These are phyloP conservation scores for Russula foetens DNA, from an alignment of 768 basidiomycete genomes.

Conservation along the genomic window DNA sequence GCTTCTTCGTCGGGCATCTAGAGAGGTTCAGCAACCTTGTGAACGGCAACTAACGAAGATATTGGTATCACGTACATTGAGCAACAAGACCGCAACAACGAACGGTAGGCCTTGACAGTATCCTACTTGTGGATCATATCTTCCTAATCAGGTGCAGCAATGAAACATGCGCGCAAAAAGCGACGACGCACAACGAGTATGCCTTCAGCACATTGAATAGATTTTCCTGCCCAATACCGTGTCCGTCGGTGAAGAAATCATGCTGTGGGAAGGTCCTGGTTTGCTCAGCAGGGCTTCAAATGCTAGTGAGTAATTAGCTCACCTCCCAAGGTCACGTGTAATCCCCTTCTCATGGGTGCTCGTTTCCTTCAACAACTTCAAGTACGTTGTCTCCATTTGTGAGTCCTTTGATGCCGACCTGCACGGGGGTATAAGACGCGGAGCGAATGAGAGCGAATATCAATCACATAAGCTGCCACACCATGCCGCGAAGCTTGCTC, in stretches of 20 bases:
- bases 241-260: conserved; percentile 89
- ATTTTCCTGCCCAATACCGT: conserved; percentile 95
- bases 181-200: conserved; percentile 69
- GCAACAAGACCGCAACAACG: conserved; percentile 84
- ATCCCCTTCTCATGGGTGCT: conserved; percentile 95
- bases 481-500: conserved; percentile 79
- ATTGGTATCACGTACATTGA: conserved; percentile 56
- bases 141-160: conserved; percentile 24
- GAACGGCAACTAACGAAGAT: background rate
- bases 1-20: conserved; percentile 99
- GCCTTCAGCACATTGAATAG: conserved; percentile 97
- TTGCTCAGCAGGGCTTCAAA: conserved; percentile 1
- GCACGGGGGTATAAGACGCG: background rate
- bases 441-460: background rate
- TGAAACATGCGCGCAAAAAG: background rate
- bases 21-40: background rate
- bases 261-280: conserved; percentile 92
- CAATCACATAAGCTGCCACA: conserved; percentile 89
- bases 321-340: conserved; percentile 84
- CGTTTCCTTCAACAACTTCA: conserved; percentile 69
- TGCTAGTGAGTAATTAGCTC: background rate
- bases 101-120: conserved; percentile 98
- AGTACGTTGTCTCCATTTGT: conserved; percentile 76
- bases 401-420: conserved; percentile 93
- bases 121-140: conserved; percentile 89